Evolutionary conservation across 2,329 filamentous ascomycete species (phyloP).

Genomic region (Fonsecaea monophora): DNA sequence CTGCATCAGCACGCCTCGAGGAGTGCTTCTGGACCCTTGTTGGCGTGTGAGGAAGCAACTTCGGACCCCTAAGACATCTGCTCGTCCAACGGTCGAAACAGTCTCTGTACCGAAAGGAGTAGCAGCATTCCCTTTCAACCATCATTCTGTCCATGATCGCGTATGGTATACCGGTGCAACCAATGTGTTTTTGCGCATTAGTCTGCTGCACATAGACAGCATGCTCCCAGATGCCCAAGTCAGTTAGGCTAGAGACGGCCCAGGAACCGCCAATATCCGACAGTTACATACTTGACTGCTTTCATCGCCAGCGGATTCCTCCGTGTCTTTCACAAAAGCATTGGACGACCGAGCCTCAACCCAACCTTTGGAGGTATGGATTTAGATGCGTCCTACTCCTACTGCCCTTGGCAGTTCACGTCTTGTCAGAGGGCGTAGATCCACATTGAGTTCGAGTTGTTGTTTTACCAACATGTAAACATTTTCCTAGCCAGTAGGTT

Average conservation of each 20-base stretch:
- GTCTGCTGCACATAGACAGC: neutral
- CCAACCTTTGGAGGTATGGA: slow-evolving; percentile 22
- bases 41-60: neutral
- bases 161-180: neutral
- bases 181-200: neutral
- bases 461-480: slow-evolving; percentile 10
- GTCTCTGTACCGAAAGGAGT: neutral
- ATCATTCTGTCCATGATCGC: neutral
- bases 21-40: neutral
- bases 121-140: neutral
- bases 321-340: slow-evolving; percentile 16
- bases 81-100: neutral
- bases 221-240: slow-evolving; percentile 4
- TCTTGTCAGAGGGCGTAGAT: slow-evolving; percentile 25
- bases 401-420: slow-evolving; percentile 23
- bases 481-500: neutral
- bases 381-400: slow-evolving; percentile 14
- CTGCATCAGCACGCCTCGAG: slow-evolving; percentile 5
- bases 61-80: neutral
- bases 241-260: neutral
- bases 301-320: slow-evolving; percentile 24
- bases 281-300: neutral
- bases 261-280: slow-evolving; percentile 28
- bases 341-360: slow-evolving; percentile 8
- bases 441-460: neutral